Conservation (phyloP, 495 filamentous ascomycete species). For the Daldinia grandis region DNA sequence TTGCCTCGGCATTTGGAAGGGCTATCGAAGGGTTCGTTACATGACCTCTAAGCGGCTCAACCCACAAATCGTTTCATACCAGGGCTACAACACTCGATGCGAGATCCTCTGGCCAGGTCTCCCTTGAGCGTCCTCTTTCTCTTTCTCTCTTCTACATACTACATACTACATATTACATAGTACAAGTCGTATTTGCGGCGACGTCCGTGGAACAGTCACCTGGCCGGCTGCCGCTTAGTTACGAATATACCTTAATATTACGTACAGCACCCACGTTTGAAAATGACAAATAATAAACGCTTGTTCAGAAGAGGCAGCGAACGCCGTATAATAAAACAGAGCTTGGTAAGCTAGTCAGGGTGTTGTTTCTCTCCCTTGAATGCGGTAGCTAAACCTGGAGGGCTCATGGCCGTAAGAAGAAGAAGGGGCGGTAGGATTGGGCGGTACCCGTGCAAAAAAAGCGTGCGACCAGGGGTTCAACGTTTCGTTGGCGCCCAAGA, state of each 20-base stretch:
- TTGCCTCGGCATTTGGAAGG: neutral
- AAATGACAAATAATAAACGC: slow-evolving; percentile 30
- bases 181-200: slow-evolving; percentile 15
- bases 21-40: slow-evolving; percentile 4
- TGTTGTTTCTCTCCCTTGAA: slow-evolving; percentile 28
- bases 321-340: slow-evolving; percentile 19
- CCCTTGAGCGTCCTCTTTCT: neutral
- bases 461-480: slow-evolving; percentile 34
- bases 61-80: slow-evolving; percentile 15
- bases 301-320: slow-evolving; percentile 35
- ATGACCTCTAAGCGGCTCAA: slow-evolving; percentile 7
- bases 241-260: slow-evolving; percentile 9
- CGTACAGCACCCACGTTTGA: slow-evolving; percentile 16
- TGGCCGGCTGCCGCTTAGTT: slow-evolving; percentile 1
- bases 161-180: neutral
- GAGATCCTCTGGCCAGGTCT: neutral
- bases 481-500: slow-evolving; percentile 34
- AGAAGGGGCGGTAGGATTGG: slow-evolving; percentile 36
- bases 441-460: slow-evolving; percentile 25
- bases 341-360: slow-evolving; percentile 21
- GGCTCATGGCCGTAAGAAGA: slow-evolving; percentile 19
- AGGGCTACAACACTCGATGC: neutral
- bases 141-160: neutral
- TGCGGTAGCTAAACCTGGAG: slow-evolving; percentile 10
- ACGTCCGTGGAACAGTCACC: slow-evolving; percentile 24